Conservation (phyloP, 2,329 filamentous ascomycete species). For the Teratosphaeriaceae sp. region DNA sequence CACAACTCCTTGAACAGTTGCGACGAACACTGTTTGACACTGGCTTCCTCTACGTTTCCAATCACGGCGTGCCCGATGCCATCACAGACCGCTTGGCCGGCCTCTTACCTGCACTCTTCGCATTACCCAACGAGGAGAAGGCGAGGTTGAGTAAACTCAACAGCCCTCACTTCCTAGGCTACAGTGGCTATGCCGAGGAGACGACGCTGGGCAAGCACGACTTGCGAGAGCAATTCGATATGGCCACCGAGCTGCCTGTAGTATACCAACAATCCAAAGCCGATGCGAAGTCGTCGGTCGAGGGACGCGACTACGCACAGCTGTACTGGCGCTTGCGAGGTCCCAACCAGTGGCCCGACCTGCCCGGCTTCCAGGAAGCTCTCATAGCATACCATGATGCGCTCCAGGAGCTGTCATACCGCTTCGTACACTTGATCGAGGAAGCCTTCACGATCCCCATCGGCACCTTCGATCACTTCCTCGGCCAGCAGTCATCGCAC, state of each 20-base stretch:
- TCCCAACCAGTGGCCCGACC: constrained; percentile 32
- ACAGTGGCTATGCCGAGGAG: constrained; percentile 50
- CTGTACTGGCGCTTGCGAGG: constrained; percentile 37
- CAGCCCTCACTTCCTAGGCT: constrained; percentile 56
- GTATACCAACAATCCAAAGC: constrained; percentile 23
- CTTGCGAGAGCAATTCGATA: constrained; percentile 53
- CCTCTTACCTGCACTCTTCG: no score
- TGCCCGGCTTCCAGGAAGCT: constrained; percentile 29
- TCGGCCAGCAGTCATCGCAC: constrained; percentile 30
- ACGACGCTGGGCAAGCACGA: constrained; percentile 49
- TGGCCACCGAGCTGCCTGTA: constrained; percentile 48
- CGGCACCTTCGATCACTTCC: constrained; percentile 45
- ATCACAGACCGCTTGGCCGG: constrained; percentile 40
- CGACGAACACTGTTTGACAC: constrained; percentile 44
- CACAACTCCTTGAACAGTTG: constrained; percentile 37
- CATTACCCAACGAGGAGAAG: no score
- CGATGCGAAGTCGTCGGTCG: constrained; percentile 26
- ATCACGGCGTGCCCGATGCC: constrained; percentile 47
- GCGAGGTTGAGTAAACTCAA: constrained; percentile 40
- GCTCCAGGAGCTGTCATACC: constrained; percentile 44
- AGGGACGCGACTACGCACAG: constrained; percentile 35
- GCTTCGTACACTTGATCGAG: constrained; percentile 52
- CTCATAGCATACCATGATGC: constrained; percentile 43
- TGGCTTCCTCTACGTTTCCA: constrained; percentile 49
- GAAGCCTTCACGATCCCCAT: constrained; percentile 46